Percentiles rank a stretch among this genome's conserved stretches.
These are phyloP conservation scores for Metschnikowia bowlesiae DNA, from an alignment of 805 yeast genomes.

Conservation along the genomic window DNA sequence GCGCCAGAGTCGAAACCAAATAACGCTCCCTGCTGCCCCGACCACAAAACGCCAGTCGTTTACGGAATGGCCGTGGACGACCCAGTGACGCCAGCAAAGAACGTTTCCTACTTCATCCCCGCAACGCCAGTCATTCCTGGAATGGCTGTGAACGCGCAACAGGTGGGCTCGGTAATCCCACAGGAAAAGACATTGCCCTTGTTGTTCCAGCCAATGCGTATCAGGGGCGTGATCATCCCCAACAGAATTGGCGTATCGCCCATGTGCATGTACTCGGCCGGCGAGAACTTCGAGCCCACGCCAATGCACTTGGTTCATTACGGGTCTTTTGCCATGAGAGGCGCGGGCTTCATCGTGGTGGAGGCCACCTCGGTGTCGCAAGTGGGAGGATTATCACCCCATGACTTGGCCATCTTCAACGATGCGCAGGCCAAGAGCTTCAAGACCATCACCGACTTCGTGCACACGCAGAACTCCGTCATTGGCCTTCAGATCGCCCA, in stretches of 20 bases:
- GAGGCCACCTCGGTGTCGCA: constrained; percentile 54
- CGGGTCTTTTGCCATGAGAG: constrained; percentile 47
- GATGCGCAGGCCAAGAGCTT: constrained; percentile 47
- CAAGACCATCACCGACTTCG: constrained; percentile 42
- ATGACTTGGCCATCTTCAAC: constrained; percentile 28
- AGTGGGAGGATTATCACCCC: constrained; percentile 20
- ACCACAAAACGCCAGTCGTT: too few relatives aligned
- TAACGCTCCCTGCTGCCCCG: too few relatives aligned
- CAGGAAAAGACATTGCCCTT: constrained; percentile 16
- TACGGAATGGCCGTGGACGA: background rate
- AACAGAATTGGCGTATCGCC: constrained; percentile 50
- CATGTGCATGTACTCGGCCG: constrained; percentile 43
- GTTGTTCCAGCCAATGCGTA: constrained; percentile 41
- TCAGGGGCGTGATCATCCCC: constrained; percentile 33
- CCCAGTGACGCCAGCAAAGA: background rate
- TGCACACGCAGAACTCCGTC: constrained; percentile 42
- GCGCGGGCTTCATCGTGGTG: constrained; percentile 56
- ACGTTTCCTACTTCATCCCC: background rate
- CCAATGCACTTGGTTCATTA: constrained; percentile 52
- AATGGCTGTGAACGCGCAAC: background rate
- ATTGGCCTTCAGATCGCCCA: constrained; percentile 51
- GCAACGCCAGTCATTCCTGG: background rate
- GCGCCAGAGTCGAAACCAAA: too few relatives aligned
- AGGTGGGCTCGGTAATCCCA: background rate
- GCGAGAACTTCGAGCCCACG: constrained; percentile 38